These are phyloP conservation scores for Hemerocallis citrina DNA, from an alignment of 106 monocot genomes.

Conservation along the genomic window DNA sequence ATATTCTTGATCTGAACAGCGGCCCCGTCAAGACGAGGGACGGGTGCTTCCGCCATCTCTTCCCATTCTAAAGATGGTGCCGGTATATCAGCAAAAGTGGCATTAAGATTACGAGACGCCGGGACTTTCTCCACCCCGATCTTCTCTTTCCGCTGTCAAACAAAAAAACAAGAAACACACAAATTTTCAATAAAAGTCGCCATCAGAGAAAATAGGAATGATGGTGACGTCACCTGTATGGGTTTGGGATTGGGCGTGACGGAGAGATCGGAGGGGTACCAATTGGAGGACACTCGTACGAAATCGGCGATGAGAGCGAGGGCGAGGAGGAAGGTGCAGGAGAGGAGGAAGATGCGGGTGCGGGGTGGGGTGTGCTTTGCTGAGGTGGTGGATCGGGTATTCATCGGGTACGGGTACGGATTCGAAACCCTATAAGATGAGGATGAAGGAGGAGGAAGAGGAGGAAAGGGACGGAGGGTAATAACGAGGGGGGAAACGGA, in stretches of 20 bases:
- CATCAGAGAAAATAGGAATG: too few species aligned
- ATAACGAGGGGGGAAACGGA: too few species aligned
- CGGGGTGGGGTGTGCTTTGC: background rate
- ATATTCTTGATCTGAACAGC: constrained; percentile 68
- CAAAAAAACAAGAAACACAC: background rate
- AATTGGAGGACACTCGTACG: constrained; percentile 38
- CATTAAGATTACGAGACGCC: constrained; percentile 24
- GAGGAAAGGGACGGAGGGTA: too few species aligned
- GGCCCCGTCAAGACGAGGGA: constrained; percentile 71
- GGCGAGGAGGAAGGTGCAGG: constrained; percentile 32
- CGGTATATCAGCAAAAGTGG: constrained; percentile 69
- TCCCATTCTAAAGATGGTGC: constrained; percentile 74
- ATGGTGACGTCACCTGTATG: constrained; percentile 10
- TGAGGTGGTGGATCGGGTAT: too few species aligned
- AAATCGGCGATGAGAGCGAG: constrained; percentile 47
- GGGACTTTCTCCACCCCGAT: background rate
- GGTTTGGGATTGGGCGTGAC: background rate
- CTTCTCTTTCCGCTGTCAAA: constrained; percentile 11
- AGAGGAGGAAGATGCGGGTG: constrained; percentile 22
- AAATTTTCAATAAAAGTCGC: background rate
- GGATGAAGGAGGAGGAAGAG: too few species aligned
- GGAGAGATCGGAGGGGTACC: constrained; percentile 9
- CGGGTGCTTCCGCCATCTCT: constrained; percentile 63
- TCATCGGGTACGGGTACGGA: too few species aligned
- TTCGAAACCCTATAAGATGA: background rate